A percentile compares a stretch with the other conserved stretches of the same genome.
These are phyloP conservation scores for Luvunga scandens DNA, from an alignment of 345 rosid species.

Conservation along the genomic window DNA sequence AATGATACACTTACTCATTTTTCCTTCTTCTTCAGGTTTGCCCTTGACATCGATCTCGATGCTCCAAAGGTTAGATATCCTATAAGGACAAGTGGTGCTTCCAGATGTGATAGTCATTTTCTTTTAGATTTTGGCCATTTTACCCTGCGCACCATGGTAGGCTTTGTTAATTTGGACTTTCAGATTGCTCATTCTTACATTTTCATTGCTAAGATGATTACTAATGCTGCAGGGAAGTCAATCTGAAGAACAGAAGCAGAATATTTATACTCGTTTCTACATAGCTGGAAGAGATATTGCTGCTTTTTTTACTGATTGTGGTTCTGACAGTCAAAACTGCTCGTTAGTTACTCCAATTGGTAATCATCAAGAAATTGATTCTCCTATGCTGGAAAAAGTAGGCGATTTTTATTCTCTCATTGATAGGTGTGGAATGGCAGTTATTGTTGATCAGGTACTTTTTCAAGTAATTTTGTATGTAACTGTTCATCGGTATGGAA, in stretches of 20 bases:
- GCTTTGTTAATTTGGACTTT: constrained; percentile 26
- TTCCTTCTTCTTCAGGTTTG: constrained; percentile 57
- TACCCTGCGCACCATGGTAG: constrained; percentile 79
- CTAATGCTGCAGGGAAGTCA: constrained; percentile 61
- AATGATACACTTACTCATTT: neutral
- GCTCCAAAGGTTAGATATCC: constrained; percentile 97
- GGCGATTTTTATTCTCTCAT: constrained; percentile 69
- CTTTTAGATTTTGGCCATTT: constrained; percentile 97
- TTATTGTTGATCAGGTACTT: constrained; percentile 89
- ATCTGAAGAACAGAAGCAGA: constrained; percentile 75
- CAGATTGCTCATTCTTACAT: constrained; percentile 17
- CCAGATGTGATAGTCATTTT: constrained; percentile 72
- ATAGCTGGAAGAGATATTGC: constrained; percentile 97
- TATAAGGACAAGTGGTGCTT: constrained; percentile 59
- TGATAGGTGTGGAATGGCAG: constrained; percentile 96
- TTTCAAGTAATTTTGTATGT: constrained; percentile 14
- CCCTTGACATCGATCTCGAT: constrained; percentile 97
- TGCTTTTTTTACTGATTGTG: constrained; percentile 78
- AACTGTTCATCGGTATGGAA: constrained; percentile 12
- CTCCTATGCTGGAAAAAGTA: constrained; percentile 42
- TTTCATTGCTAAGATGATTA: constrained; percentile 17
- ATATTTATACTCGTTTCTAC: constrained; percentile 80
- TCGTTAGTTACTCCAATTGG: constrained; percentile 38
- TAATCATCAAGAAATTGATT: constrained; percentile 34
- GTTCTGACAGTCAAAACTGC: constrained; percentile 45